These are phyloP conservation scores for Trypanosoma caninum DNA, from an alignment of 208 protist species.

Conservation along the genomic window DNA sequence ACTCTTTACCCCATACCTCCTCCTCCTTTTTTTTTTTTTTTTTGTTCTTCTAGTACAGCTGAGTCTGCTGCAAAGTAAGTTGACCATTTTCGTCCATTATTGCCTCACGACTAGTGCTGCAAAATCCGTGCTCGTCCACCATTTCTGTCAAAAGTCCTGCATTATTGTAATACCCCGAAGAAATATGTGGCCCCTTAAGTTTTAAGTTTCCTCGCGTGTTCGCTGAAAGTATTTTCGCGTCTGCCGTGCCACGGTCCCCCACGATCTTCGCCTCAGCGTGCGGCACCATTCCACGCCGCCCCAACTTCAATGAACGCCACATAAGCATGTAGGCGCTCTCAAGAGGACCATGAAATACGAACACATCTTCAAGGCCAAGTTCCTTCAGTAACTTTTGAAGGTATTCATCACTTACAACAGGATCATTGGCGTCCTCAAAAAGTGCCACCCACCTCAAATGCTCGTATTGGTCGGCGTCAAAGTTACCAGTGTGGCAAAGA, in stretches of 20 bases:
- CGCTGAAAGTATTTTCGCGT: slow-evolving; percentile 82
- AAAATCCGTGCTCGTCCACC: slow-evolving; percentile 85
- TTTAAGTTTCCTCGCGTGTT: slow-evolving; percentile 85
- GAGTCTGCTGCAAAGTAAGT: slow-evolving; percentile 49
- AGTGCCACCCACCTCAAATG: slow-evolving; percentile 80
- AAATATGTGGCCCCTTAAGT: slow-evolving; percentile 84
- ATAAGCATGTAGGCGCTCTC: slow-evolving; percentile 80
- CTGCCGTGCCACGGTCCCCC: slow-evolving; percentile 82
- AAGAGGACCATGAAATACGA: slow-evolving; percentile 84
- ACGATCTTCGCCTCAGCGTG: slow-evolving; percentile 87
- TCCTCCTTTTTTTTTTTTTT: background rate
- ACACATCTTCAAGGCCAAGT: slow-evolving; percentile 82
- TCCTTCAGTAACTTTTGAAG: slow-evolving; percentile 68
- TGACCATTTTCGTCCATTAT: slow-evolving; percentile 66
- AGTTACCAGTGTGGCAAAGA: slow-evolving; percentile 87
- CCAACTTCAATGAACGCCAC: slow-evolving; percentile 69
- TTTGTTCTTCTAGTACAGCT: slow-evolving; percentile 55
- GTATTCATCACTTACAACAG: slow-evolving; percentile 62
- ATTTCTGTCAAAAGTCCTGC: slow-evolving; percentile 86
- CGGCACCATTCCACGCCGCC: slow-evolving; percentile 69
- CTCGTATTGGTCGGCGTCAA: slow-evolving; percentile 84
- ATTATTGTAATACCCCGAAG: slow-evolving; percentile 89
- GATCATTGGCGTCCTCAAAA: slow-evolving; percentile 73
- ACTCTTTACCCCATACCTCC: background rate
- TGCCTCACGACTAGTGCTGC: slow-evolving; percentile 82